Evolutionary conservation across 2,329 filamentous ascomycete genomes (phyloP), one percentile per base, ranked within the genome.

Genomic region (Mycosphaerella sp.): DNA sequence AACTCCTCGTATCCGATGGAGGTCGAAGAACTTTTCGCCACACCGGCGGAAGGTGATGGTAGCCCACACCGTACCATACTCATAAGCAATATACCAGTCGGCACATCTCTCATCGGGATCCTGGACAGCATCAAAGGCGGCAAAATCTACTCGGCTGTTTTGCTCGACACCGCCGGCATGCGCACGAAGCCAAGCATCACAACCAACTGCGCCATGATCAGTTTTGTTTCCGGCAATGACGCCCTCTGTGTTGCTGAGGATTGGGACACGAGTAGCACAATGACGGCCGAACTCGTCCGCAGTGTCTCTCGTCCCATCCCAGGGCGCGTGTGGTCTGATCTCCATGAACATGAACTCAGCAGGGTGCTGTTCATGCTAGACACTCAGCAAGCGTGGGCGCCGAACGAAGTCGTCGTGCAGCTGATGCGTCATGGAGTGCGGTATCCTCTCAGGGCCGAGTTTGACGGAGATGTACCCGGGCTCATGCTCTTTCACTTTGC

Each of bases 91-190:
- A 54, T 66, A 28, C 55, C 61, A 2, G 13, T 52, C 1, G 49
- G 44, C 14, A 57, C 53, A 16, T 52, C 49, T 1, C 50, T 64
- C 8, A 39, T 54, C 37, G 49, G 59, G 3, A 48, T 64, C 12
- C 56, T 65, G 17, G 53, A 57, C n/a, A 51, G 48, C 4, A 49
- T 65, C 45, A 41, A 32, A 10, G 47, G 47, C n/a, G 59, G 60
- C 27, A 53, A 41, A 12, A 49, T 65, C 42, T 35, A 62, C 37
- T 51, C 50, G 9, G 49, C 58, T 3, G 45, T 28, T 27, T 55
- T 56, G 39, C 17, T 57, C 44, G 49, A 54, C n/a, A 62, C 58
- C 1, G 49, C 42, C 1, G 44, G 49, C 5, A 57, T 64, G 51
- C 56, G 55, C 8, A 58, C 52, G 4, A 45, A 18, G 6, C 60